phyloP scores from a whole-genome alignment of 73 alveolate genomes.

The Paramecium bursaria region DNA sequence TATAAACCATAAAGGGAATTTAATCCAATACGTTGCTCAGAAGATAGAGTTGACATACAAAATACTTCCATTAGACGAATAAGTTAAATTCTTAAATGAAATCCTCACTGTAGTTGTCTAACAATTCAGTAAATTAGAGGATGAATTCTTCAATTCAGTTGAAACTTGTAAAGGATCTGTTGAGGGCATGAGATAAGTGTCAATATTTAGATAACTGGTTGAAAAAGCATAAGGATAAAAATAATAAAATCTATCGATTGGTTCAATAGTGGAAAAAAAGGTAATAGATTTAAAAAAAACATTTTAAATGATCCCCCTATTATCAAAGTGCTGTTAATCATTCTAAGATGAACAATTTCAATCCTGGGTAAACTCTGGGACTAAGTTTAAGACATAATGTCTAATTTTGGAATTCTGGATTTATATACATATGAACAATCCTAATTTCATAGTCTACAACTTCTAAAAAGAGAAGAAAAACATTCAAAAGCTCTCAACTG shows the following conservation, averaged over 20 bases:
- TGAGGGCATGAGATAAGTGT: slow-evolving; percentile 19
- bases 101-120: slow-evolving; percentile 3
- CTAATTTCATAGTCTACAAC: slow-evolving; percentile 6
- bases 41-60: not conserved
- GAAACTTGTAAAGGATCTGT: slow-evolving; percentile 37
- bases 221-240: slow-evolving; percentile 41
- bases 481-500: slow-evolving; percentile 2
- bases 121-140: slow-evolving; percentile 38
- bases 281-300: slow-evolving; percentile 39
- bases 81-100: slow-evolving; percentile 16
- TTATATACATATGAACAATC: slow-evolving; percentile 13
- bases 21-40: slow-evolving; percentile 8
- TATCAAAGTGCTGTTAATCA: slow-evolving; percentile 37
- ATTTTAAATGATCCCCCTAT: slow-evolving; percentile 27
- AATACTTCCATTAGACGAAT: slow-evolving; percentile 3
- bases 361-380: not conserved
- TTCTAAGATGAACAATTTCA: not conserved
- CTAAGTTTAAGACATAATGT: too few species aligned
- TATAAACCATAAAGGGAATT: not conserved
- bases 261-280: slow-evolving; percentile 42
- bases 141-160: slow-evolving; percentile 16
- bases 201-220: slow-evolving; percentile 23
- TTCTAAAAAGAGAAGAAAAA: slow-evolving; percentile 5
- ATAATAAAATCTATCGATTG: slow-evolving; percentile 42
- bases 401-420: slow-evolving; percentile 50